These are phyloP conservation scores for Mycotypha africana DNA, from an alignment of 371 early-diverging fungal species.

Conservation along the genomic window DNA sequence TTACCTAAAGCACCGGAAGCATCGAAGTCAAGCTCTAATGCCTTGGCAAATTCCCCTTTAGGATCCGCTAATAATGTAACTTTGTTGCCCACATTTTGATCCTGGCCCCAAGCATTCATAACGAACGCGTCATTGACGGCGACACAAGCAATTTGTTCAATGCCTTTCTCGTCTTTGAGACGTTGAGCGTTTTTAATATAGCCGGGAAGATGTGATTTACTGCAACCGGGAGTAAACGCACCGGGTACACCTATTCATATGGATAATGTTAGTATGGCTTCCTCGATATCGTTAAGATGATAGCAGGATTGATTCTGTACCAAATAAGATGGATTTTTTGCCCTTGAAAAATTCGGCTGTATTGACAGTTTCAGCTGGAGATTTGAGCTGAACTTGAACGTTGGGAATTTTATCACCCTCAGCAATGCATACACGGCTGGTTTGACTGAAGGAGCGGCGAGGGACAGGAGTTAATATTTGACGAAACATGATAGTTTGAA, in stretches of 20 bases:
- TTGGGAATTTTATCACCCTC: constrained; percentile 33
- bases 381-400: constrained; percentile 34
- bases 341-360: constrained; percentile 40
- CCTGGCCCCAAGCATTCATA: constrained; percentile 68
- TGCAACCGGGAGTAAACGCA: constrained; percentile 65
- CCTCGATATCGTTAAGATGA: not conserved
- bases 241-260: constrained; percentile 40
- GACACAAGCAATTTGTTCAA: constrained; percentile 62
- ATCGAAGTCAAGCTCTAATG: constrained; percentile 62
- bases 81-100: constrained; percentile 23
- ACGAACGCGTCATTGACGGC: constrained; percentile 72
- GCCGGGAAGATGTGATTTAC: constrained; percentile 65
- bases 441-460: constrained; percentile 17
- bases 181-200: constrained; percentile 54
- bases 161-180: constrained; percentile 55
- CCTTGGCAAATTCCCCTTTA: constrained; percentile 56
- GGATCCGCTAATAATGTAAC: constrained; percentile 64
- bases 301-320: not conserved
- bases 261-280: not conserved
- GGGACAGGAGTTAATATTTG: constrained; percentile 7
- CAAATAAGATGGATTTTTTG: constrained; percentile 47
- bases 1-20: constrained; percentile 58
- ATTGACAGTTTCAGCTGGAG: constrained; percentile 37
- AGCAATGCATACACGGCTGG: constrained; percentile 16
- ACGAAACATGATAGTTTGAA: constrained; percentile 15